Base-by-base conservation (phyloP, 108 stramenopile species). In the Skeletonema costatum region DNA sequence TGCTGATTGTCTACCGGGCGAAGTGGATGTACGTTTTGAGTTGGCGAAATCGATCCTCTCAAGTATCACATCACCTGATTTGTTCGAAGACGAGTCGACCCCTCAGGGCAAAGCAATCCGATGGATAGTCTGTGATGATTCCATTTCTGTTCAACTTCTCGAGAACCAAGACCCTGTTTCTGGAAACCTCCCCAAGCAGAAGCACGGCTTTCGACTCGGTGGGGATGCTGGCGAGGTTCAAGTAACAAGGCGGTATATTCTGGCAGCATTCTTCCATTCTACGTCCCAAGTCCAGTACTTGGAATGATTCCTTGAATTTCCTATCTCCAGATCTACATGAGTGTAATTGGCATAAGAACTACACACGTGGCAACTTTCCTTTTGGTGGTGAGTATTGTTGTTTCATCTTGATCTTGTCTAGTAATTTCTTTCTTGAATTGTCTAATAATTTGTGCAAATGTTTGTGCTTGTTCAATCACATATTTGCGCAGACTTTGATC, bases 301-400 rank as follows among this genome's bases (percentile, higher is more conserved):
- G 68, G 68, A n/a, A 56, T 12, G 68, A 68, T 32, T 12, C 12
- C 3, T 68, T 44, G 68, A 68, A 68, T 17, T 68, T 68, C 17
- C 1, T 68, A 4, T 31, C 46, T 31, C 50, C 50, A 3, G 31
- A 68, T 35, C 5, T 33, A 12, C 68, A 68, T 50, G 68, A 68
- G 16, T 68, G 68, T 16, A 13, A 12, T n/a, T 68, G 68, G 68
- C 51, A 68, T 30, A 30, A 17, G 7, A 68, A 51, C 13, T 51
- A 68, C 14, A 36, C 46, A 6, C 3, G 51, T 0, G 0, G 0
- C 2, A 68, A 68, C 46, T 68, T 46, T 46, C 68, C 53, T 29
- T 56, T 50, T 56, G 68, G 51, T 0, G 68, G 44, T 46, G 5
- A 46, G 44, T 46, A 16, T 14, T n/a, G 16, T 2, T 4, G 0